phyloP scores from a whole-genome alignment of 768 basidiomycete species.

The Tylopilus subfusipes region DNA sequence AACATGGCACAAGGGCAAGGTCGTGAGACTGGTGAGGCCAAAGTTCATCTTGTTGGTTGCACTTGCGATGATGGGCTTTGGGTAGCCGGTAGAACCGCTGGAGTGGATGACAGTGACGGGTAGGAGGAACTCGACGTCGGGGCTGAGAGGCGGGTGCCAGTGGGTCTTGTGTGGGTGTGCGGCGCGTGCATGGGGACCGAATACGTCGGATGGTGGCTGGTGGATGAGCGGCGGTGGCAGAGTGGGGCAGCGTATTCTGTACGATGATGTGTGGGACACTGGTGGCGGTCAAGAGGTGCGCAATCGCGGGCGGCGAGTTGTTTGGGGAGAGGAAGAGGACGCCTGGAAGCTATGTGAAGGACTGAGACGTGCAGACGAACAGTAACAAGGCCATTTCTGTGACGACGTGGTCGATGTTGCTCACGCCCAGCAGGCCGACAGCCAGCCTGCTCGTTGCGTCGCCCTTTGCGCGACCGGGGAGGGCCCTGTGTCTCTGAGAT shows the following conservation, averaged over 20 bases:
- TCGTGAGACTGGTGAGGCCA: conserved; percentile 19
- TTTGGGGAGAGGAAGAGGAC: conserved; percentile 40
- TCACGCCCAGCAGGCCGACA: conserved; percentile 25
- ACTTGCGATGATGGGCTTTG: conserved; percentile 42
- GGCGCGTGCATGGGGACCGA: conserved; percentile 13
- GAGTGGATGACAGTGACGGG: conserved; percentile 25
- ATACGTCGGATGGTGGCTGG: conserved; percentile 21
- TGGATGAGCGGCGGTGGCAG: conserved; percentile 15
- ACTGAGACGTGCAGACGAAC: conserved; percentile 8
- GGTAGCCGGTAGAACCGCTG: conserved; percentile 43
- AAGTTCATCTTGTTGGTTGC: conserved; percentile 37
- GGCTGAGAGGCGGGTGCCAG: conserved; percentile 21
- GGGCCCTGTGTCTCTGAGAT: conserved; percentile 17
- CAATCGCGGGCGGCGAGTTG: conserved; percentile 46
- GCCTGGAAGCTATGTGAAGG: conserved; percentile 2
- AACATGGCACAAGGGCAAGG: conserved; percentile 35
- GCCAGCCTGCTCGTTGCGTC: conserved; percentile 25
- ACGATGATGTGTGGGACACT: conserved; percentile 21
- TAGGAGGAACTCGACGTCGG: conserved; percentile 19
- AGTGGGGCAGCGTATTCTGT: conserved; percentile 14
- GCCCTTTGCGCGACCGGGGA: conserved; percentile 24
- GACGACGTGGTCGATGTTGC: conserved; percentile 27
- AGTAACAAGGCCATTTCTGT: conserved; percentile 27
- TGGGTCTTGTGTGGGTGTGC: conserved; percentile 19
- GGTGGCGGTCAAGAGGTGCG: conserved; percentile 38